Conservation (phyloP, 768 basidiomycete species). For the Tylopilus subfusipes region DNA sequence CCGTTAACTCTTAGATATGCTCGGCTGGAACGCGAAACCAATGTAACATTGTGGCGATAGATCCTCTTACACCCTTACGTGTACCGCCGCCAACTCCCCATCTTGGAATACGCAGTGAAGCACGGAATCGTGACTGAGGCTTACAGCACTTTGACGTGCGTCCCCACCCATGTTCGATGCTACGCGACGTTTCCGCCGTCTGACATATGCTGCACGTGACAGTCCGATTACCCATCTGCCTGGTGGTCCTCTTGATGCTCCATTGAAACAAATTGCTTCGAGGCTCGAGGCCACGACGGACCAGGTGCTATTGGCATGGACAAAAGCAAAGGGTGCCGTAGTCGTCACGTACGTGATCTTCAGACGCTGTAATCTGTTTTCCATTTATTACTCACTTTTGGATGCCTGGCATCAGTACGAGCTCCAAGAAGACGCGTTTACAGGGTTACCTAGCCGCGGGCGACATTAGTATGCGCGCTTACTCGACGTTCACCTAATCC, state of each 20-base stretch:
- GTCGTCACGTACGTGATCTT: constrained; percentile 56
- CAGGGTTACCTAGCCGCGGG: constrained; percentile 66
- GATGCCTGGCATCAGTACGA: constrained; percentile 40
- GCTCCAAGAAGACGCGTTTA: constrained; percentile 62
- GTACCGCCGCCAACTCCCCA: constrained; percentile 46
- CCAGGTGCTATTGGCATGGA: constrained; percentile 72
- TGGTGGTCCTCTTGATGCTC: constrained; percentile 64
- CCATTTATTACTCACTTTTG: neutral
- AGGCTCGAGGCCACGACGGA: constrained; percentile 53
- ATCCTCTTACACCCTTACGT: constrained; percentile 75
- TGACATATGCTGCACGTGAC: neutral
- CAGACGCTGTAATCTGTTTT: neutral
- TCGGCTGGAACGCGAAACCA: neutral
- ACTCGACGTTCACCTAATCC: neutral
- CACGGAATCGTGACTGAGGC: constrained; percentile 69
- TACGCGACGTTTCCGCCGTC: neutral
- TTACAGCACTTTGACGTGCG: constrained; percentile 64
- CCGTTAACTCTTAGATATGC: too few species aligned
- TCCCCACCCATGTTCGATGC: neutral
- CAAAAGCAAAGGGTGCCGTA: constrained; percentile 64
- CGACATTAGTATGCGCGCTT: constrained; percentile 45
- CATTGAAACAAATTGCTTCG: constrained; percentile 50
- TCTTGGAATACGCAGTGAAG: constrained; percentile 54
- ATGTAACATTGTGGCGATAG: constrained; percentile 32
- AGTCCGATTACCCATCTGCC: constrained; percentile 62